phyloP scores from a whole-genome alignment of 2,329 filamentous ascomycete genomes.

The Chaetomium strumarium region DNA sequence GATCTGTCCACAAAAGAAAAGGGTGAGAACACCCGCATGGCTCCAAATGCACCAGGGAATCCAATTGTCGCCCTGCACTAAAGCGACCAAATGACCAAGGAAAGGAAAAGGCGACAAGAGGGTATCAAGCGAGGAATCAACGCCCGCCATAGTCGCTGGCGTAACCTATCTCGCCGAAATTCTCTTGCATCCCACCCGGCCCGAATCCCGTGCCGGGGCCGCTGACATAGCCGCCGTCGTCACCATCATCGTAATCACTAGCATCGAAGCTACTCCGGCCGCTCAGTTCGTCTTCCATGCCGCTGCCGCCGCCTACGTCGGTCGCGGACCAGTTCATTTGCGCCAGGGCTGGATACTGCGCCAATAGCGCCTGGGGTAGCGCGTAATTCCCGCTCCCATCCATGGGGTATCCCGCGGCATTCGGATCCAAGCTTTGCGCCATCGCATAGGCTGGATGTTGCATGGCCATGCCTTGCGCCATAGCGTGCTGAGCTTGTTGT shows the following conservation, averaged over 20 bases:
- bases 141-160: conserved; percentile 48
- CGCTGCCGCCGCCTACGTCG: conserved; percentile 65
- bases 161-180: conserved; percentile 50
- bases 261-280: conserved; percentile 77
- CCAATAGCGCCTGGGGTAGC: conserved; percentile 80
- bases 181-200: conserved; percentile 50
- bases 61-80: background rate
- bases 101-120: conserved; percentile 3
- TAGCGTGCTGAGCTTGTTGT: conserved; percentile 55
- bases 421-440: conserved; percentile 55
- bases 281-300: conserved; percentile 69
- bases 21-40: background rate
- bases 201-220: conserved; percentile 56
- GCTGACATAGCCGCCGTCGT: conserved; percentile 63
- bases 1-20: background rate
- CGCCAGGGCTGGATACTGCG: conserved; percentile 90
- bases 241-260: conserved; percentile 69
- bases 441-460: conserved; percentile 52
- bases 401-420: conserved; percentile 49
- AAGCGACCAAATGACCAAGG: background rate
- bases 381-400: conserved; percentile 54
- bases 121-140: conserved; percentile 10
- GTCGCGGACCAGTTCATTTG: conserved; percentile 72
- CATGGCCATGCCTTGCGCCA: conserved; percentile 53
- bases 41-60: conserved; percentile 7